Evolutionary conservation across 192 early-diverging fungal genomes (phyloP).

Genomic region (Chytriomyces sp.): DNA sequence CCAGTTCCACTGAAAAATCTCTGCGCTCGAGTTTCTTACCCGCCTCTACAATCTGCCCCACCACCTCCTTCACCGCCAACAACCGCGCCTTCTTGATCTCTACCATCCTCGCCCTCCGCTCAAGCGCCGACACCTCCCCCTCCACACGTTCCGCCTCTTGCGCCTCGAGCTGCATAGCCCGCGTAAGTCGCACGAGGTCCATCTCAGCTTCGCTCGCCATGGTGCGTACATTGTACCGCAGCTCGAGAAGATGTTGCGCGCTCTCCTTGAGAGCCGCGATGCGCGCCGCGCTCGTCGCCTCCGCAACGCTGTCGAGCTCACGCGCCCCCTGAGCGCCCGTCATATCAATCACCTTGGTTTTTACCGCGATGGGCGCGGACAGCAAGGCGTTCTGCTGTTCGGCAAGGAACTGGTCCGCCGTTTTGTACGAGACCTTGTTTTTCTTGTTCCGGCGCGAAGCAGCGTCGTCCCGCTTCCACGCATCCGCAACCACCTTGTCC

Average conservation of each 20-base stretch:
- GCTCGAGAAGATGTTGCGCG: constrained; percentile 67
- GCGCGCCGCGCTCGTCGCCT: constrained; percentile 33
- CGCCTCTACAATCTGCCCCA: constrained; percentile 39
- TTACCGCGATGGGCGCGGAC: constrained; percentile 13
- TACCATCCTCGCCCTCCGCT: constrained; percentile 41
- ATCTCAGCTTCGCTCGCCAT: constrained; percentile 71
- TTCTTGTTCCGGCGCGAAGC: constrained; percentile 46
- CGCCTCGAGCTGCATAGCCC: constrained; percentile 57
- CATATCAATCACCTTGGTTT: constrained; percentile 84
- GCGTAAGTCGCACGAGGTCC: constrained; percentile 66
- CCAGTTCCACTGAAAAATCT: constrained; percentile 46
- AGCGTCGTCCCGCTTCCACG: constrained; percentile 45
- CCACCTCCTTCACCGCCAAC: constrained; percentile 37
- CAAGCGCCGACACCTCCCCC: constrained; percentile 24
- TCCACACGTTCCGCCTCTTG: constrained; percentile 25
- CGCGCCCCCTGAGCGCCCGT: constrained; percentile 68
- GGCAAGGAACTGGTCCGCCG: constrained; percentile 70
- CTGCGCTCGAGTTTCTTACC: constrained; percentile 48
- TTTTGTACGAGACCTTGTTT: constrained; percentile 67
- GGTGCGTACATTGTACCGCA: constrained; percentile 74
- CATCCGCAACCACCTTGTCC: constrained; percentile 15
- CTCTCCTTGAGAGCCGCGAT: constrained; percentile 48
- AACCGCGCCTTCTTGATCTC: constrained; percentile 29
- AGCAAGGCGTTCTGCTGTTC: constrained; percentile 48
- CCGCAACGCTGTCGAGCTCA: constrained; percentile 35